A percentile compares a stretch with the other conserved stretches of the same genome.
These are phyloP conservation scores for Chytridium lagenaria DNA, from an alignment of 371 early-diverging fungal genomes.

Conservation along the genomic window DNA sequence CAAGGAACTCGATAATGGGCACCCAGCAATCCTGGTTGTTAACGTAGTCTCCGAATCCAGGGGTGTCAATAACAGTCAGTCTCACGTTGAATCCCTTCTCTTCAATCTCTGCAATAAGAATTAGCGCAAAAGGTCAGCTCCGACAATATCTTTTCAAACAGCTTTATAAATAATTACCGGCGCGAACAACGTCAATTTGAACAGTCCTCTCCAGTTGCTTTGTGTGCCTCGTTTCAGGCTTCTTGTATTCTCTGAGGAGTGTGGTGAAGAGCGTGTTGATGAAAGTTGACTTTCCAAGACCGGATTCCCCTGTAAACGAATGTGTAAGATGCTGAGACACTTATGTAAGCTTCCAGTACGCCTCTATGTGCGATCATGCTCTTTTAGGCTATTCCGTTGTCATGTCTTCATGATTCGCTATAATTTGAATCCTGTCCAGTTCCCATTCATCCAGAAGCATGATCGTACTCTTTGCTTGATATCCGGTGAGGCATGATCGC, in stretches of 20 bases:
- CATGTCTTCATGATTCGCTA: too few relatives aligned
- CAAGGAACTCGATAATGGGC: constrained; percentile 95
- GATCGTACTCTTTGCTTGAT: background rate
- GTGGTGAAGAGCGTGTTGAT: too few relatives aligned
- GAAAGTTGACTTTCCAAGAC: constrained; percentile 90
- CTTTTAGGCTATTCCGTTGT: too few relatives aligned
- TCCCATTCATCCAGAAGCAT: too few relatives aligned
- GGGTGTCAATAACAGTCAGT: too few relatives aligned
- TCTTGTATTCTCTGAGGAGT: too few relatives aligned
- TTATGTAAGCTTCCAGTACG: background rate
- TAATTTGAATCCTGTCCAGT: too few relatives aligned
- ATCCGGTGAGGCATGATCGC: background rate
- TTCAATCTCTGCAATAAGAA: constrained; percentile 74
- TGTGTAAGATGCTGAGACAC: background rate
- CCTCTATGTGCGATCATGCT: background rate
- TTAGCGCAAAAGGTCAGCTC: constrained; percentile 59
- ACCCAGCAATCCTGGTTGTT: constrained; percentile 93
- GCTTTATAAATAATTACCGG: too few relatives aligned
- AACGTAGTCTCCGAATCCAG: constrained; percentile 90
- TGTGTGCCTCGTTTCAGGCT: constrained; percentile 69
- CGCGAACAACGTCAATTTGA: too few relatives aligned
- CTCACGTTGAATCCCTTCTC: constrained; percentile 95
- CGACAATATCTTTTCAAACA: too few relatives aligned
- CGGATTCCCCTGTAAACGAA: constrained; percentile 67
- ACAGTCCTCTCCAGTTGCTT: constrained; percentile 89